phyloP scores from a whole-genome alignment of 2,329 filamentous ascomycete species.

The Dissoconium aciculare region DNA sequence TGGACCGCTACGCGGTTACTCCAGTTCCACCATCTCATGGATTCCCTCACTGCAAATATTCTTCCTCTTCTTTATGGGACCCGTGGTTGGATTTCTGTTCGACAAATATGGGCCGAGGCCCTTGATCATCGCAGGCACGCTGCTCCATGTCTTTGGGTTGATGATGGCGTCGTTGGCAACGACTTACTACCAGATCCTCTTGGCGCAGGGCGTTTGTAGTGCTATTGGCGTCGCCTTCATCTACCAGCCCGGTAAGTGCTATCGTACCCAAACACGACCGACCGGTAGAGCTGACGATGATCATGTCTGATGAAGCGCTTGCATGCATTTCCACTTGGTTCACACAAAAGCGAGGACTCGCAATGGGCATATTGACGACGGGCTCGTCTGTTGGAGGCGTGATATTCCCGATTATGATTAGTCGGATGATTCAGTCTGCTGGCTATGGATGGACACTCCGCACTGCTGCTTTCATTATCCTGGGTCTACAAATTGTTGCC shows the following conservation, averaged over 20 bases:
- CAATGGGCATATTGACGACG: conserved; percentile 35
- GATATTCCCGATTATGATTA: conserved; percentile 48
- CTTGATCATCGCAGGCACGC: conserved; percentile 2
- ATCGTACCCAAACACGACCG: no score
- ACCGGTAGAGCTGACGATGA: no score
- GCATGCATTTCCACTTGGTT: conserved; percentile 25
- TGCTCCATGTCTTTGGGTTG: conserved; percentile 6
- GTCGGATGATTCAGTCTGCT: conserved; percentile 37
- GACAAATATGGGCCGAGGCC: background rate
- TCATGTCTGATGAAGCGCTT: no score
- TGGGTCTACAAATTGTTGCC: conserved; percentile 19
- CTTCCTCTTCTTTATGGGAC: conserved; percentile 30
- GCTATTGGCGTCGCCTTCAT: background rate
- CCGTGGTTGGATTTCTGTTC: background rate
- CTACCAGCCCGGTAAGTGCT: background rate
- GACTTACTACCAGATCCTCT: conserved; percentile 5
- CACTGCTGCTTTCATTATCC: conserved; percentile 34
- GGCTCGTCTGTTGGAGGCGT: conserved; percentile 40
- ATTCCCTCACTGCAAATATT: conserved; percentile 33
- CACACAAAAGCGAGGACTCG: conserved; percentile 34
- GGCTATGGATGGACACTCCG: conserved; percentile 45
- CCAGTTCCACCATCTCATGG: conserved; percentile 31
- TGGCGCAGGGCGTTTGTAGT: conserved; percentile 6
- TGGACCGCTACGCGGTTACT: conserved; percentile 27
- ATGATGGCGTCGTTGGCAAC: conserved; percentile 7